Evolutionary conservation across 2,329 filamentous ascomycete species (phyloP), one percentile per base, ranked within the genome.

Genomic region (Nothophoma quercina): DNA sequence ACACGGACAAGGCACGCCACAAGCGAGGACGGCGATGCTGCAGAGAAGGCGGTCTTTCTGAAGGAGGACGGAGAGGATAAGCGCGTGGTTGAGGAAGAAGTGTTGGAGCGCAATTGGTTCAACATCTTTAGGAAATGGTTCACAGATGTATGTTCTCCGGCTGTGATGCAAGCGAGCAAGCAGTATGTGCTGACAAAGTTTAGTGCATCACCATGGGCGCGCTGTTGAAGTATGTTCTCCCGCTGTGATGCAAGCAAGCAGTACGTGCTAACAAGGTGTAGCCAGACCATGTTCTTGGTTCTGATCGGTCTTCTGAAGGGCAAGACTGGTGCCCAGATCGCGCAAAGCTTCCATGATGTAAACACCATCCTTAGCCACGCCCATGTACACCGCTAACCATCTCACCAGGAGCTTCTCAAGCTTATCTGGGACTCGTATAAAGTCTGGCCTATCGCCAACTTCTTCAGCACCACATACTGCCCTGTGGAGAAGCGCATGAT

Each of bases 361-460:
- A 81, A 68, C 57, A 3, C n/a, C 79, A 3, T 64, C 65, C 56
- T 69, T 74, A 28, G 21, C 5, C 3, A 22, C 4, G 6, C 10
- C 7, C 85, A 88, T 76, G 71, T 16, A 19, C 41, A 36, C 36
- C 42, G 28, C 25, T 54, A 33, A 40, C 13, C 2, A 21, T 32
- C 5, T 21, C n/a, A 21, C 15, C 38, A 72, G 67, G 69, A 74
- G 40, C 64, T 68, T 16, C 62, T 68, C 34, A 59, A 60, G 18
- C 69, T 74, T 32, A 74, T 74, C 48, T 72, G 63, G 54, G 90
- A 91, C 0, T 88, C 90, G 1, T 85, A 88, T 77, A 87, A 83
- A 68, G 79, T 93, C 55, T 91, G 90, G 84, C 90, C 90, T 1
- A 69, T 85, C 12, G 87, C 92, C 22, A 89, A 87, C 62, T 73